Percentiles rank a stretch among this genome's conserved stretches.
phyloP scores from a whole-genome alignment of 192 early-diverging fungal genomes.

The Umbelopsis vinacea region DNA sequence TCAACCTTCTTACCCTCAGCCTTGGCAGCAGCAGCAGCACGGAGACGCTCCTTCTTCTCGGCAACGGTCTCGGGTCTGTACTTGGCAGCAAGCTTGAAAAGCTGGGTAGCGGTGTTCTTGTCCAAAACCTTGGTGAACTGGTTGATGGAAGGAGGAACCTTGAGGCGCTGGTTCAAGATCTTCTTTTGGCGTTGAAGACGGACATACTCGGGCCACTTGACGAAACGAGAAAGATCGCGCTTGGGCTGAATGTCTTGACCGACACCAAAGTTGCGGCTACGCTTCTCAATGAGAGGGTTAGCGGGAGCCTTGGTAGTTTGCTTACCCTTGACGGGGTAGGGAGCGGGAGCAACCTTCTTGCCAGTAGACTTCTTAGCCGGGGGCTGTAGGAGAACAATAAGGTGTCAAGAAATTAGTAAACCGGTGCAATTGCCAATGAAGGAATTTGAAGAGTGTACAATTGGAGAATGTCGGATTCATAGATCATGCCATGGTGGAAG shows the following conservation, averaged over 20 bases:
- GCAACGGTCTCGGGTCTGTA: slow-evolving; percentile 98
- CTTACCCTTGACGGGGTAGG: slow-evolving; percentile 75
- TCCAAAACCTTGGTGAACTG: slow-evolving; percentile 98
- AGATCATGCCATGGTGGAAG: background rate
- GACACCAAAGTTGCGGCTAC: slow-evolving; percentile 93
- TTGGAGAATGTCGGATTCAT: background rate
- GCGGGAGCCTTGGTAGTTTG: slow-evolving; percentile 67
- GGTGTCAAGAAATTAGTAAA: background rate
- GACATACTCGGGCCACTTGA: slow-evolving; percentile 99
- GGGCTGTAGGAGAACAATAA: slow-evolving; percentile 46
- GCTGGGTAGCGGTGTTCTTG: slow-evolving; percentile 98
- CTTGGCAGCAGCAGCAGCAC: slow-evolving; percentile 84
- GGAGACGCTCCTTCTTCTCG: slow-evolving; percentile 96
- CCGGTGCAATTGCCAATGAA: background rate
- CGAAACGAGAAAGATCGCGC: slow-evolving; percentile 94
- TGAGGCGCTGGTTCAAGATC: slow-evolving; percentile 97
- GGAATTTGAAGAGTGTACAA: background rate
- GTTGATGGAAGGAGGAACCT: slow-evolving; percentile 99
- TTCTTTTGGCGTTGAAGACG: slow-evolving; percentile 98
- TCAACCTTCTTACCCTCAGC: slow-evolving; percentile 87
- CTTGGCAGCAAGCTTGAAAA: slow-evolving; percentile 99
- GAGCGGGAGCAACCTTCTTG: slow-evolving; percentile 95
- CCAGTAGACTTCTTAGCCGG: slow-evolving; percentile 62
- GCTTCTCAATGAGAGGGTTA: slow-evolving; percentile 95
- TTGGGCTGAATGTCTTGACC: slow-evolving; percentile 97